Evolutionary conservation across 805 yeast genomes (phyloP), one percentile per base, ranked within the genome.

Genomic region (Aciculoconidium aculeatum): DNA sequence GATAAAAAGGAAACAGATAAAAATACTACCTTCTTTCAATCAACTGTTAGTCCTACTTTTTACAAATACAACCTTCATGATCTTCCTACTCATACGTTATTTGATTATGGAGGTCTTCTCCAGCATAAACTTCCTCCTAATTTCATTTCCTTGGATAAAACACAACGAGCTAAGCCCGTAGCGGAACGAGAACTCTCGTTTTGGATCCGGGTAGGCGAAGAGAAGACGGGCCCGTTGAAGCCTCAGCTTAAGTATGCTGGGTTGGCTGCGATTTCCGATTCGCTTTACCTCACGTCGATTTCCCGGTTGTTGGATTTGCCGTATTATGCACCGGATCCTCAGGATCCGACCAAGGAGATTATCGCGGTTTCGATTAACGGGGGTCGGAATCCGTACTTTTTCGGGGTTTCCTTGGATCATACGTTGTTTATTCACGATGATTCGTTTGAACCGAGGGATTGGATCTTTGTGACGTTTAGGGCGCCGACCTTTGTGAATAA

Each of bases 341-440:
- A 14, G 19, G 24, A 25, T 11, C 21, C 23, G 6, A 21, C 13
- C 22, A 30, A 31, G 23, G 12, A 7, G 19, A 25, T 32, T 10
- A 22, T 34, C 2, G 16, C 28, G n/a, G 28, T 41, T 10, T 41
- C 45, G n/a, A 26, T 35, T 5, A 46, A 40, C 17, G 58, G 56
- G 4, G 57, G 55, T 3, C 36, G 34, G 15, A 49, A 47, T 8
- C 39, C 42, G 9, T 43, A 54, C 34, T 56, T 51, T 31, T 56
- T 58, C 24, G 45, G 53, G 10, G 50, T 57, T 1, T 51, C 59
- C 6, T 41, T 58, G 18, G 65, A 58, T 37, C 65, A 58, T 32
- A 43, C 55, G 5, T 43, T 58, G 6, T 58, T 47, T 31, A 55
- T 58, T 37, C 65, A 58, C 35, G 63, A 58, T 30, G 59, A 51